These are phyloP conservation scores for Trichaptum fuscoviolaceum DNA, from an alignment of 768 basidiomycete genomes.

Conservation along the genomic window DNA sequence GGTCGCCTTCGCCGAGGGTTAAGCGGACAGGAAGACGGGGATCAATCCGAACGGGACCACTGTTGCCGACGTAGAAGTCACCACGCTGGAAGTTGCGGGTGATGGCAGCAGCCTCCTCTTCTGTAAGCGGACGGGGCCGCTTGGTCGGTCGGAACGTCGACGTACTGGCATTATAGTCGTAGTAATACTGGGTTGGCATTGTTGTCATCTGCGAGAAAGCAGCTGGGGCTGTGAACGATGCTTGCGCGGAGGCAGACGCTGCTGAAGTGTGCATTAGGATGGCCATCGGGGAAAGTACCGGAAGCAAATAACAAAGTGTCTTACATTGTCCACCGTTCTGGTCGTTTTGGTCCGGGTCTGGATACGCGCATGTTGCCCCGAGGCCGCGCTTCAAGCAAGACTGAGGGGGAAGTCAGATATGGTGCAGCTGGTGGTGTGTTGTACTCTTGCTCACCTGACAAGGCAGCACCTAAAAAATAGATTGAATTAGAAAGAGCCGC, in stretches of 20 bases:
- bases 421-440: constrained; percentile 11
- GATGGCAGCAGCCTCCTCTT: constrained; percentile 80
- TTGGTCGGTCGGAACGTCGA: constrained; percentile 79
- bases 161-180: constrained; percentile 74
- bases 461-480: constrained; percentile 43
- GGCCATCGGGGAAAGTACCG: not conserved
- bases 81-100: constrained; percentile 77
- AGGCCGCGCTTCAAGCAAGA: constrained; percentile 80
- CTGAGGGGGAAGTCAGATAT: constrained; percentile 30
- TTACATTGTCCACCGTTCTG: constrained; percentile 12
- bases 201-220: constrained; percentile 32
- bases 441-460: constrained; percentile 53
- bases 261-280: not conserved
- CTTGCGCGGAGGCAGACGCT: constrained; percentile 13
- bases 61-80: constrained; percentile 77
- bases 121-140: constrained; percentile 72
- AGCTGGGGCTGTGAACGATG: constrained; percentile 25
- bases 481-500: not conserved
- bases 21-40: constrained; percentile 74
- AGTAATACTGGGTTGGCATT: constrained; percentile 51
- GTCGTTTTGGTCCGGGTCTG: constrained; percentile 55
- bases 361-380: constrained; percentile 65
- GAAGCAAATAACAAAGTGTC: constrained; percentile 12
- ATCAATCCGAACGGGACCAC: constrained; percentile 79
- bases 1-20: constrained; percentile 76